Evolutionary conservation across 2,329 filamentous ascomycete species (phyloP).

Genomic region (Periconia sp.): DNA sequence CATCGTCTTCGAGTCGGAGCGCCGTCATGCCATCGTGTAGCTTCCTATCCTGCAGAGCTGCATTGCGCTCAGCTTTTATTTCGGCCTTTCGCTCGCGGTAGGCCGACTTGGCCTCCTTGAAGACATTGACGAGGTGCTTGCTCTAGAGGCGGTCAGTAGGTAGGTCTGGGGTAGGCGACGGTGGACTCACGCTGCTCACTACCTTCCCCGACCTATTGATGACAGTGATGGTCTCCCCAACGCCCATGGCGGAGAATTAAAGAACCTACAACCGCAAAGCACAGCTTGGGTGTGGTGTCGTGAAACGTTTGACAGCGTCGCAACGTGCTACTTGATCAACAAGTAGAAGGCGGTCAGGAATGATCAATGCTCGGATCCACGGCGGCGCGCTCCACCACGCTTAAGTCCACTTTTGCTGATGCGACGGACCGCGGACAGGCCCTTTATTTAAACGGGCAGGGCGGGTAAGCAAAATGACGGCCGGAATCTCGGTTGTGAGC

Average conservation of each 20-base stretch:
- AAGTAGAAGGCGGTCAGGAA: constrained; percentile 35
- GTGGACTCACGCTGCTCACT: constrained; percentile 76
- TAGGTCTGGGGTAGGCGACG: constrained; percentile 6
- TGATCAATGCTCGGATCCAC: constrained; percentile 19
- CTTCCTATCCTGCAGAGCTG: constrained; percentile 61
- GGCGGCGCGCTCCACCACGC: constrained; percentile 9
- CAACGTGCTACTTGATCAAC: constrained; percentile 23
- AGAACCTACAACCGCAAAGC: constrained; percentile 24
- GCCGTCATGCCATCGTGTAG: constrained; percentile 65
- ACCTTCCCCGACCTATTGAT: constrained; percentile 92
- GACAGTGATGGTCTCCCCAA: constrained; percentile 81
- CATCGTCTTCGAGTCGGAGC: constrained; percentile 49
- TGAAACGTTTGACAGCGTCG: constrained; percentile 26
- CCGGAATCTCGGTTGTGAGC: constrained; percentile 11
- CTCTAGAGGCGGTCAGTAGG: constrained; percentile 62
- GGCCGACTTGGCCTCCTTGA: constrained; percentile 87
- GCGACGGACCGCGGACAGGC: constrained; percentile 13
- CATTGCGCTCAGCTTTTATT: constrained; percentile 73
- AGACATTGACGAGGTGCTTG: constrained; percentile 87
- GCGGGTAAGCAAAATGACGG: constrained; percentile 1
- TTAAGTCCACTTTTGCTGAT: constrained; percentile 19
- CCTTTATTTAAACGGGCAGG: constrained; percentile 7
- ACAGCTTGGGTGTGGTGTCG: constrained; percentile 24
- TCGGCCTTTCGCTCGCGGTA: constrained; percentile 89
- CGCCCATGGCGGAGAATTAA: constrained; percentile 34